These are phyloP conservation scores for Trichophyton schoenleinii DNA, from an alignment of 2,329 filamentous ascomycete genomes.

Conservation along the genomic window DNA sequence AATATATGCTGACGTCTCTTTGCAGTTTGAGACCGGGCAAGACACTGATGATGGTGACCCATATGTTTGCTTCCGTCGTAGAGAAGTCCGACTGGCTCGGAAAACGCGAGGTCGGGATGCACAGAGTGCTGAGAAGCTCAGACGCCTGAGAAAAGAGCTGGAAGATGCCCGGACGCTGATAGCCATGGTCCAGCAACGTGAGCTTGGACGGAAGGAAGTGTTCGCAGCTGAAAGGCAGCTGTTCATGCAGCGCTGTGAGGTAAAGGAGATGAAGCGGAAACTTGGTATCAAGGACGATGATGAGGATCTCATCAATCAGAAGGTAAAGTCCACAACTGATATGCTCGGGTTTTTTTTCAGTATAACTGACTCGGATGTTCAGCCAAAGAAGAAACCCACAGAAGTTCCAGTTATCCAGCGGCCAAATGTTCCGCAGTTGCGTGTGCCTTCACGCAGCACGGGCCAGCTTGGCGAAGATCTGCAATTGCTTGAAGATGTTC, in stretches of 20 bases:
- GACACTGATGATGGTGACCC: conserved; percentile 93
- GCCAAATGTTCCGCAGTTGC: conserved; percentile 51
- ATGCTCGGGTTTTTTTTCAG: background rate
- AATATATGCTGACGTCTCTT: conserved; percentile 6
- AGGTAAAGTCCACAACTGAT: conserved; percentile 44
- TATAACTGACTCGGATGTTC: conserved; percentile 29
- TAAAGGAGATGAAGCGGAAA: conserved; percentile 80
- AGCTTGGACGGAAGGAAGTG: conserved; percentile 64
- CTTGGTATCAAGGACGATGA: conserved; percentile 85
- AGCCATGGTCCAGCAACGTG: conserved; percentile 63
- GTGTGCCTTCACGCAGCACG: conserved; percentile 57
- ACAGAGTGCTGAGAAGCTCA: conserved; percentile 87
- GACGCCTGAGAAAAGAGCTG: conserved; percentile 77
- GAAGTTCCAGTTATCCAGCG: conserved; percentile 51
- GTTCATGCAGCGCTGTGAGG: conserved; percentile 67
- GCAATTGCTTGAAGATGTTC: conserved; percentile 59
- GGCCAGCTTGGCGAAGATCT: conserved; percentile 70
- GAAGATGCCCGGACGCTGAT: conserved; percentile 79
- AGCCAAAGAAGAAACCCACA: conserved; percentile 57
- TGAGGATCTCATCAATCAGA: conserved; percentile 88
- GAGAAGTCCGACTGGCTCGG: conserved; percentile 84
- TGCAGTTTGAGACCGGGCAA: conserved; percentile 71
- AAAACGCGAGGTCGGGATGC: conserved; percentile 91
- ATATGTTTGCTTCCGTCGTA: conserved; percentile 93
- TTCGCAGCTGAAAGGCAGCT: conserved; percentile 62